Base-by-base conservation (phyloP, 2,329 filamentous ascomycete genomes). In the Aspergillus glaucus region DNA sequence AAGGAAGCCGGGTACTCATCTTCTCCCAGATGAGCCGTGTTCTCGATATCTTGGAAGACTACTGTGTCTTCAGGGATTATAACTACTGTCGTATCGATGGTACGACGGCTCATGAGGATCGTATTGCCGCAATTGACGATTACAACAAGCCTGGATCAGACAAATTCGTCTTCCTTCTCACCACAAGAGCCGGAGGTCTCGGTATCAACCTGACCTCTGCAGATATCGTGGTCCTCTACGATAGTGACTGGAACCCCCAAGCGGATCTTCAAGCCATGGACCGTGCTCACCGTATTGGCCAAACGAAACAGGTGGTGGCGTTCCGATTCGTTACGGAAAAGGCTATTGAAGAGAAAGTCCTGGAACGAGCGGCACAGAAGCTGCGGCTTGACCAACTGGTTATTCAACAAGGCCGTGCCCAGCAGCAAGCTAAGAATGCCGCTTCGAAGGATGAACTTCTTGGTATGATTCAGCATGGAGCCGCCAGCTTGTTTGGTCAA, bases 1-100 rank as follows among this genome's bases (percentile, higher is more conserved):
- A 95, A 65, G 93, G 90, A 39, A 97, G 91, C 64, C 82, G 93
- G 56, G 90, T 98, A n/a, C 80, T 98, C 48, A 97, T 98, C 60
- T 98, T 98, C 74, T 98, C 93, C 0, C 93, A 98, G 65, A 98
- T 98, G 93, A 96, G 91, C 63, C 88, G 93, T 79, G 79, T 96
- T 36, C 76, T 98, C 39, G 93, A 98, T 64, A 98, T 98, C 46
- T 79, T 98, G 14, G 93, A 98, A 66, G 93, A 98, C 67, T 98
- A 98, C 70, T 97, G 92, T 56, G 90, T 97, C 41, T 95, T 98
- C 77, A 82, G 91, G 50, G 85, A 89, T 28, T 96, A 88, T 73
- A 87, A 95, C 55, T 98, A 98, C 73, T 97, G 91, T 70, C 88
- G 93, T 63, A 98, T 98, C 55, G 93, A 98, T 65, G 93, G 93